Base-by-base conservation (phyloP, 116 monocot genomes). In the Zostera marina region DNA sequence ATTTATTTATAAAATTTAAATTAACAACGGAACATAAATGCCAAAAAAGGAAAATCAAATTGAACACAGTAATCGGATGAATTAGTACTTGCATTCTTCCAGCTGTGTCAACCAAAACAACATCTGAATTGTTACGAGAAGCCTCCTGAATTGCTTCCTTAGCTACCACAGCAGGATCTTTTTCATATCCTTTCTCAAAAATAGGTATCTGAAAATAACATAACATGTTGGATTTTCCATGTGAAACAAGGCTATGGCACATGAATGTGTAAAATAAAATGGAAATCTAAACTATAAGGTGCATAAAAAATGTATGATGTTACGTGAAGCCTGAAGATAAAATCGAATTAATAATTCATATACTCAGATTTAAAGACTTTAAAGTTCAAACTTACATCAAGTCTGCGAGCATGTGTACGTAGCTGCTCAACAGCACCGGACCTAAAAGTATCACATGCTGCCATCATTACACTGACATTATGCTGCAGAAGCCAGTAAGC, bases 371-470 rank as follows among this genome's bases (percentile, higher is more conserved):
- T 8, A 19, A 19, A 51, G 20, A 13, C 20, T 21, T 51, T n/a
- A n/a, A n/a, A n/a, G 20, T 51, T 5, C n/a, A 5, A 38, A 42
- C 24, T 62, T 67, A 98, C 98, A 85, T 98, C 90, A 20, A 90
- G 98, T 56, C 98, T 78, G 12, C 98, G 90, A 64, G 98, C 90
- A 86, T 98, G 98, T 26, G 98, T 98, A 12, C 98, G 73, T 8
- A 98, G 85, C 73, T 98, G 98, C 69, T 98, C 98, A 57, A 98
- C 98, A 68, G 98, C 98, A 73, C 98, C 90, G 52, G 98, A 98
- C 53, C 98, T 77, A 47, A 98, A 98, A 24, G 98, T 90, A 69
- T 98, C 98, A 70, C 98, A 98, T 46, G 98, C 98, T 58, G 90
- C 90, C 65, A 98, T 64, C 83, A 77, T 89, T 19, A 90, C 98